Evolutionary conservation across 1,139 yeast species (phyloP).

Genomic region (Scheffersomyces illinoinensis): DNA sequence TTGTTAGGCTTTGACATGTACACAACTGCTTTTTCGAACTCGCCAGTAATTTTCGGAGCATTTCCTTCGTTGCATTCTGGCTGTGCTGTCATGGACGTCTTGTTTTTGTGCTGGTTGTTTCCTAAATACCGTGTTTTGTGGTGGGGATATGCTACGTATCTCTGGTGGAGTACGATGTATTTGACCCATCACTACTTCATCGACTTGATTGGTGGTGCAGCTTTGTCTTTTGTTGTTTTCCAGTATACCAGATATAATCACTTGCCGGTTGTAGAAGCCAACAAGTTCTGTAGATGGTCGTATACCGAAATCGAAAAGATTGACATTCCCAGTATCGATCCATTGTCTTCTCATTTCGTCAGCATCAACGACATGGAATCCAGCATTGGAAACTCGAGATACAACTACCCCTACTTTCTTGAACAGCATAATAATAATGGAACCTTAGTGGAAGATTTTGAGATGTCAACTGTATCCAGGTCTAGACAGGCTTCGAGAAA

Average conservation of each 20-base stretch:
- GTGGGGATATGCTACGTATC: slow-evolving; percentile 79
- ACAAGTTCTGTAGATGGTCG: slow-evolving; percentile 83
- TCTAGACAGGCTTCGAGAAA: slow-evolving; percentile 36
- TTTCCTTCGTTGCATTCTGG: slow-evolving; percentile 96
- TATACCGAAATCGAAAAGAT: slow-evolving; percentile 44
- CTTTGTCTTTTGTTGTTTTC: slow-evolving; percentile 69
- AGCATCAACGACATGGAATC: slow-evolving; percentile 2
- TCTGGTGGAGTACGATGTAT: slow-evolving; percentile 99
- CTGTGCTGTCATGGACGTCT: slow-evolving; percentile 89
- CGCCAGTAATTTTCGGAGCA: slow-evolving; percentile 97
- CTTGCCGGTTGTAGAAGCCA: slow-evolving; percentile 67
- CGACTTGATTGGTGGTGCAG: slow-evolving; percentile 89
- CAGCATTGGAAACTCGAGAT: slow-evolving; percentile 5
- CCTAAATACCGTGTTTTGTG: slow-evolving; percentile 67
- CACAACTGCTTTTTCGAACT: slow-evolving; percentile 80
- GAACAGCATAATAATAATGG: slow-evolving; percentile 1
- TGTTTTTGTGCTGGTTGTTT: slow-evolving; percentile 79
- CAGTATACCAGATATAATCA: slow-evolving; percentile 70
- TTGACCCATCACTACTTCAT: slow-evolving; percentile 93
- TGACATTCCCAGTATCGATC: slow-evolving; percentile 32
- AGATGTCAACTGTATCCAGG: slow-evolving; percentile 29
- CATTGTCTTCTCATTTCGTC: slow-evolving; percentile 20
- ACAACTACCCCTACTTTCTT: slow-evolving; percentile 1
- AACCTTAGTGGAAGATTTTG: slow-evolving; percentile 19
- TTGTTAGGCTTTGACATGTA: slow-evolving; percentile 82